Evolutionary conservation across 768 basidiomycete species (phyloP).

Genomic region (Mycena indigotica): DNA sequence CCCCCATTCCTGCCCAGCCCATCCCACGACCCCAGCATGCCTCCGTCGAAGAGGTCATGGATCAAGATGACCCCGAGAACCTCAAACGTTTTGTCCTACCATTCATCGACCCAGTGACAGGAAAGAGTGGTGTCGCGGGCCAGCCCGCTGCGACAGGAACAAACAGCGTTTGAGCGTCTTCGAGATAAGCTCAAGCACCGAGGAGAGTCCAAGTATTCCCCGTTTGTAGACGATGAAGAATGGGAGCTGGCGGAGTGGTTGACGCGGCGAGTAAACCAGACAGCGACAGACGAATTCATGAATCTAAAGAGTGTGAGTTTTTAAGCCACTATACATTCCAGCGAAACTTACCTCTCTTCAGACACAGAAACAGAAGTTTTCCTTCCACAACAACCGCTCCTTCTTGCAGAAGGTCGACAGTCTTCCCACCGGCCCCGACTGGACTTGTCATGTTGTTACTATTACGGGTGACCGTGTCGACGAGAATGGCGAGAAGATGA

Average conservation of each 20-base stretch:
- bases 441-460: constrained; percentile 23
- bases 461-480: constrained; percentile 16
- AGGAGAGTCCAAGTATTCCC: constrained; percentile 5
- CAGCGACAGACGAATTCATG: constrained; percentile 22
- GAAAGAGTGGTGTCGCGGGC: background rate
- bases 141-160: background rate
- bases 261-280: constrained; percentile 24
- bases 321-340: background rate
- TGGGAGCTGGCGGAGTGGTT: constrained; percentile 26
- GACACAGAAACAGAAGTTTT: constrained; percentile 3
- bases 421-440: constrained; percentile 19
- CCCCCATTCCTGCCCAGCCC: background rate
- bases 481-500: constrained; percentile 8
- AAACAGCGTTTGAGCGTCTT: constrained; percentile 11
- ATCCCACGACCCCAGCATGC: background rate
- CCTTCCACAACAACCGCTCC: constrained; percentile 23
- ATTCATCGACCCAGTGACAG: background rate
- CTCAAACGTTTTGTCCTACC: background rate
- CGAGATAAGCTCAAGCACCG: background rate
- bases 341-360: background rate
- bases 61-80: background rate
- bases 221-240: constrained; percentile 19
- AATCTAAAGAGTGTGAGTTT: constrained; percentile 21
- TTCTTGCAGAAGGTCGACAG: constrained; percentile 24
- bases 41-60: background rate